phyloP scores from a whole-genome alignment of 495 filamentous ascomycete species.

The Penicillium bovifimosum region DNA sequence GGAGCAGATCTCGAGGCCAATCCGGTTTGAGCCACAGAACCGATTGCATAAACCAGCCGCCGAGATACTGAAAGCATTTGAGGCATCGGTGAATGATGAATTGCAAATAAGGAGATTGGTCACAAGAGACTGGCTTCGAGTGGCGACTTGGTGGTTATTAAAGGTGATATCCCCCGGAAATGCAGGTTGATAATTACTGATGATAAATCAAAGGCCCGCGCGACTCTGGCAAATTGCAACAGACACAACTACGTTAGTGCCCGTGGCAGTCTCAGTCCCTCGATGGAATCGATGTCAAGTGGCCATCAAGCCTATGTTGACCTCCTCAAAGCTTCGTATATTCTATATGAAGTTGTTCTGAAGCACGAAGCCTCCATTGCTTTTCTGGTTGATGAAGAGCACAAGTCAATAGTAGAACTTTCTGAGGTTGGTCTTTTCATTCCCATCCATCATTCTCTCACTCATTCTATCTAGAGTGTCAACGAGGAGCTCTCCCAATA shows the following conservation, averaged over 20 bases:
- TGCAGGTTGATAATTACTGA: background rate
- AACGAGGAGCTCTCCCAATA: constrained; percentile 33
- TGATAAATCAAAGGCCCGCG: constrained; percentile 14
- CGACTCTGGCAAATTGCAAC: constrained; percentile 23
- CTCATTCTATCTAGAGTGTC: constrained; percentile 24
- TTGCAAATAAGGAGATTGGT: constrained; percentile 22
- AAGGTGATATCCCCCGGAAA: constrained; percentile 25
- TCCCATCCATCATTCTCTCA: background rate
- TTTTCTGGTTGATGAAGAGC: constrained; percentile 33
- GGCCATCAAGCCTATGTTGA: constrained; percentile 37
- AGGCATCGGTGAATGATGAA: constrained; percentile 20
- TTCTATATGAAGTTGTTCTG: constrained; percentile 36
- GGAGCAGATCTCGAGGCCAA: constrained; percentile 27
- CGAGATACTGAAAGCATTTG: constrained; percentile 20
- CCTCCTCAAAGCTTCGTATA: constrained; percentile 40
- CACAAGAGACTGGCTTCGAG: constrained; percentile 35
- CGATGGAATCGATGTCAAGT: constrained; percentile 18
- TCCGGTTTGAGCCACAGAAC: constrained; percentile 30
- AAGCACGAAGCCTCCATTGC: constrained; percentile 21
- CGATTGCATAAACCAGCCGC: constrained; percentile 26
- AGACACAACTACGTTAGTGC: constrained; percentile 19
- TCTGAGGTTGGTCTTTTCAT: constrained; percentile 26
- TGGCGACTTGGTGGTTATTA: constrained; percentile 45
- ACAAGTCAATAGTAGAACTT: constrained; percentile 36
- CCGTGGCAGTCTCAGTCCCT: constrained; percentile 24